These are phyloP conservation scores for Aspergillus sergii DNA, from an alignment of 2,329 filamentous ascomycete species.

Conservation along the genomic window DNA sequence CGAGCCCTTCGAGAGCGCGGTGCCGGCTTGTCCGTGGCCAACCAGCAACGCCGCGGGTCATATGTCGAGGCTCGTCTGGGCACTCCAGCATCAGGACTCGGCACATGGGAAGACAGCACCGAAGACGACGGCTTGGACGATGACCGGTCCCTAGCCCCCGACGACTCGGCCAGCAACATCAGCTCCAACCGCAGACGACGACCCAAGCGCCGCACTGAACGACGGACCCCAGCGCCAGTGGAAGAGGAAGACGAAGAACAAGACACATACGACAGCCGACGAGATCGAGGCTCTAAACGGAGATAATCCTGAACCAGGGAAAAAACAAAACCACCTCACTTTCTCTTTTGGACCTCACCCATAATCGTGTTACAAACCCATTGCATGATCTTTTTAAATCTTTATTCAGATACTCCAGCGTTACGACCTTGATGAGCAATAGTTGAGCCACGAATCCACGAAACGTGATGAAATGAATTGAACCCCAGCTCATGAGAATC, in stretches of 20 bases:
- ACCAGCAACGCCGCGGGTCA: constrained; percentile 46
- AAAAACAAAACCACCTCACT: neutral
- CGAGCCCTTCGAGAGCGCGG: constrained; percentile 78
- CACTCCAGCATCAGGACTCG: constrained; percentile 42
- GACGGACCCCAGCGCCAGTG: constrained; percentile 51
- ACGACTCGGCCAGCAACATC: constrained; percentile 54
- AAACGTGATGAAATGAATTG: constrained; percentile 5
- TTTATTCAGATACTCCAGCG: constrained; percentile 2
- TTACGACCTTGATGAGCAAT: constrained; percentile 10
- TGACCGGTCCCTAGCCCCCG: constrained; percentile 47
- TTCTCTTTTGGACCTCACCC: neutral
- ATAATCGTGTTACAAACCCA: neutral
- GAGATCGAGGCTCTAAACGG: constrained; percentile 14
- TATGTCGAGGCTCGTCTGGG: constrained; percentile 45
- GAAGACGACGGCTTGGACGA: constrained; percentile 52
- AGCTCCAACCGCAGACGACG: constrained; percentile 48
- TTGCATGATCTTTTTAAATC: neutral
- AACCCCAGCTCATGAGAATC: neutral
- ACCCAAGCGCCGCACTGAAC: constrained; percentile 50
- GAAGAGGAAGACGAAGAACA: constrained; percentile 52
- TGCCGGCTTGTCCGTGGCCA: constrained; percentile 66
- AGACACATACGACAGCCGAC: constrained; percentile 26
- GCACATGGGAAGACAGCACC: constrained; percentile 43
- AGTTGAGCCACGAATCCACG: constrained; percentile 6
- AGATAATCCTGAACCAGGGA: neutral